A percentile compares a stretch with the other conserved stretches of the same genome.
Conservation (phyloP, 495 filamentous ascomycete genomes). For the Podospora tetraspora region DNA sequence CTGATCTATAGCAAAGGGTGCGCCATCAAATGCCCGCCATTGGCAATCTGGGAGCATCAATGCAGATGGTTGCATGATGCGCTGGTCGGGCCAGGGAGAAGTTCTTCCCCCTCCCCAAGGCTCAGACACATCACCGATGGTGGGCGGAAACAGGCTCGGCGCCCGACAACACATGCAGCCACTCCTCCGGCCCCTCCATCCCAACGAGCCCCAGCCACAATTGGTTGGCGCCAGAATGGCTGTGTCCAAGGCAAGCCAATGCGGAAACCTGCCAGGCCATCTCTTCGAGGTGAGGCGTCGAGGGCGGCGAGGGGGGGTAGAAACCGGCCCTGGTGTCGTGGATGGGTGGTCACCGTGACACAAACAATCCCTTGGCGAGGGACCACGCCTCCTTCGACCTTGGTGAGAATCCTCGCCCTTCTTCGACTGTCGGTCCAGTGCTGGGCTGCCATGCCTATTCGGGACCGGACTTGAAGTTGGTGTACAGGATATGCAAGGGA, state of each 20-base stretch:
- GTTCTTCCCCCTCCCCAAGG: neutral
- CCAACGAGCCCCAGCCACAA: slow-evolving; percentile 2
- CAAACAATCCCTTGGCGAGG: neutral
- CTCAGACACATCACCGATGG: neutral
- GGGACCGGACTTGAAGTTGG: neutral
- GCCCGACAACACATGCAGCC: neutral
- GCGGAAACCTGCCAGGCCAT: slow-evolving; percentile 1
- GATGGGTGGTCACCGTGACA: neutral
- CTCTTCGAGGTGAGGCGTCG: neutral
- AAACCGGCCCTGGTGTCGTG: neutral
- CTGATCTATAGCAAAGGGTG: neutral
- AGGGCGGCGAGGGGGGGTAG: slow-evolving; percentile 2
- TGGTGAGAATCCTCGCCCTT: neutral
- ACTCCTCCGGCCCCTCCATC: neutral
- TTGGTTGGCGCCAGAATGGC: slow-evolving; percentile 6
- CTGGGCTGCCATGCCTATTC: neutral
- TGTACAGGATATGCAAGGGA: neutral
- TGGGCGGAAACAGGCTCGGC: neutral
- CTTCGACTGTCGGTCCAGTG: neutral
- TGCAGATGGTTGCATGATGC: slow-evolving; percentile 34
- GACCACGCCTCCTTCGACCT: neutral
- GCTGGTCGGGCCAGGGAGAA: slow-evolving; percentile 22
- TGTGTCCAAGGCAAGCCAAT: slow-evolving; percentile 13
- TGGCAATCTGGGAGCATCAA: slow-evolving; percentile 22
- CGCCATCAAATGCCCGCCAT: neutral